These are phyloP conservation scores for Calycina herbarum DNA, from an alignment of 2,329 filamentous ascomycete species.

Conservation along the genomic window DNA sequence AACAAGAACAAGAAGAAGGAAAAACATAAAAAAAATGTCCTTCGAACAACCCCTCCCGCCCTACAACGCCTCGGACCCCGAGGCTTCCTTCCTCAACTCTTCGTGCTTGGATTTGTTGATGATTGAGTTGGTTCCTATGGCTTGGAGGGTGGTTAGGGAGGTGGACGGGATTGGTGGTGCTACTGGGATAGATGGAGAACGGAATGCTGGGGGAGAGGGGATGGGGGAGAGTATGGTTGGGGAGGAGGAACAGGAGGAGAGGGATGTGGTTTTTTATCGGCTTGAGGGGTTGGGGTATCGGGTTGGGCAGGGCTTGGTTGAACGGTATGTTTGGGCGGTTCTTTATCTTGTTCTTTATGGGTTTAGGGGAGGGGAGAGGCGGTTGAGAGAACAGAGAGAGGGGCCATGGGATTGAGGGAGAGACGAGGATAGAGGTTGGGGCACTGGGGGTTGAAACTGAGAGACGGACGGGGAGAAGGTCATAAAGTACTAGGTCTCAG, in stretches of 20 bases:
- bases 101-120: slow-evolving; percentile 92
- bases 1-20: neutral
- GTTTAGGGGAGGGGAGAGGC: neutral
- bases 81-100: slow-evolving; percentile 73
- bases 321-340: slow-evolving; percentile 61
- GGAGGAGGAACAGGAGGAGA: slow-evolving; percentile 78
- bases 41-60: slow-evolving; percentile 70
- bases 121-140: slow-evolving; percentile 94
- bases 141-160: slow-evolving; percentile 80
- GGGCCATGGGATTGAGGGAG: neutral
- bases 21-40: slow-evolving; percentile 57
- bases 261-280: slow-evolving; percentile 82
- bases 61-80: slow-evolving; percentile 71
- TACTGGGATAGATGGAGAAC: neutral
- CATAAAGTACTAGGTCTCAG: no score
- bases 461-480: neutral
- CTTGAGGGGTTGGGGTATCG: slow-evolving; percentile 85
- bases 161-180: slow-evolving; percentile 22
- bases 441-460: neutral
- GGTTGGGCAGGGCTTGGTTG: slow-evolving; percentile 88
- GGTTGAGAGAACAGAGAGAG: neutral
- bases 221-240: slow-evolving; percentile 55
- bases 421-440: neutral
- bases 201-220: slow-evolving; percentile 19
- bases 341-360: neutral